Percentiles rank a stretch among this genome's conserved stretches.
phyloP scores from a whole-genome alignment of 2,329 filamentous ascomycete species.

The Rhynchosporium secalis region DNA sequence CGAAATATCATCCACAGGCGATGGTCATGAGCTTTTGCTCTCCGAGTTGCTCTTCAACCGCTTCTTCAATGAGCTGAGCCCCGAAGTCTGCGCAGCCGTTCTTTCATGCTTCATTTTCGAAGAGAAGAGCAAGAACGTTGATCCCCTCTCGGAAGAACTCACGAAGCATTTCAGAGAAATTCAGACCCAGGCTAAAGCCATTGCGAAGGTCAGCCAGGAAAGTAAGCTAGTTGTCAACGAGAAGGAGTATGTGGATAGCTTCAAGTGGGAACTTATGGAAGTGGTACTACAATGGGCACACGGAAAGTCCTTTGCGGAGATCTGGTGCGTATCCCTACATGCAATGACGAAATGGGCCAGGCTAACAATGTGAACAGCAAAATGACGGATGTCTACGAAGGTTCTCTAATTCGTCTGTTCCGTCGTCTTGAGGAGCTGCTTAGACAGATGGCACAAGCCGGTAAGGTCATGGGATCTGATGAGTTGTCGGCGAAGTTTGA shows the following conservation, averaged over 20 bases:
- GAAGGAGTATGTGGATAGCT: constrained; percentile 84
- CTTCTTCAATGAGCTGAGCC: constrained; percentile 94
- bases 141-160: constrained; percentile 77
- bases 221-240: constrained; percentile 94
- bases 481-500: constrained; percentile 94
- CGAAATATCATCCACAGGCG: constrained; percentile 82
- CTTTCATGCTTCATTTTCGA: constrained; percentile 97
- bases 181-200: constrained; percentile 78
- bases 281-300: constrained; percentile 91
- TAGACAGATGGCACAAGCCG: constrained; percentile 90
- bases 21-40: constrained; percentile 89
- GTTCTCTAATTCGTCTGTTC: constrained; percentile 93
- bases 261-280: constrained; percentile 97
- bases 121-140: constrained; percentile 78
- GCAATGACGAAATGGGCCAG: constrained; percentile 27
- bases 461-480: constrained; percentile 97
- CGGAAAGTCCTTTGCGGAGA: constrained; percentile 85
- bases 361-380: constrained; percentile 57
- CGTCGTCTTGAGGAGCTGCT: constrained; percentile 91
- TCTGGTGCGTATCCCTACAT: constrained; percentile 69
- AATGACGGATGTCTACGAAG: constrained; percentile 99
- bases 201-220: constrained; percentile 93
- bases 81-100: constrained; percentile 82
- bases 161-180: constrained; percentile 84
- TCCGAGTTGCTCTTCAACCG: constrained; percentile 93